Percentiles rank a stretch among this genome's conserved stretches.
Conservation (phyloP, 2,329 filamentous ascomycete species). For the Torrubiella hemipterigena region DNA sequence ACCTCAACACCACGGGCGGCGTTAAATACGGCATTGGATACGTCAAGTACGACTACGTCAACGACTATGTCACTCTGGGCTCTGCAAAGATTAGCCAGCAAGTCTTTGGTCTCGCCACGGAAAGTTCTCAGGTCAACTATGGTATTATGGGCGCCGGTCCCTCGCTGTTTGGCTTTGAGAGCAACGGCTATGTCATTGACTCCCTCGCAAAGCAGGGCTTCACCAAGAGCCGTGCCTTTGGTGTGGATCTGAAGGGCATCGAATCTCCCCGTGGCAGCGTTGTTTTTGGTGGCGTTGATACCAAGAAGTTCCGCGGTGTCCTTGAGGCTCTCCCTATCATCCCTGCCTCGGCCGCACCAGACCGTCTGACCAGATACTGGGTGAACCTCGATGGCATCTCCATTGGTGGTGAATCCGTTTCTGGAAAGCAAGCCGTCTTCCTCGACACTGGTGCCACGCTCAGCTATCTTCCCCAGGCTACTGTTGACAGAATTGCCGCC, state of each 20-base stretch:
- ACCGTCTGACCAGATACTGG: slow-evolving; percentile 40
- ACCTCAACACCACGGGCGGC: slow-evolving; percentile 22
- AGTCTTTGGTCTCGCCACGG: slow-evolving; percentile 55
- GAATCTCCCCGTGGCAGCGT: slow-evolving; percentile 48
- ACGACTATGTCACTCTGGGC: slow-evolving; percentile 31
- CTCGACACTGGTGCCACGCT: slow-evolving; percentile 61
- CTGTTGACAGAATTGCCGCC: slow-evolving; percentile 36
- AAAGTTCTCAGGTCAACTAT: slow-evolving; percentile 32
- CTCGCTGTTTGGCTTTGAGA: slow-evolving; percentile 29
- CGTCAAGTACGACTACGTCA: slow-evolving; percentile 37
- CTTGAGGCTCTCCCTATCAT: slow-evolving; percentile 52
- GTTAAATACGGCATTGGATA: slow-evolving; percentile 39
- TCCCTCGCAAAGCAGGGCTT: slow-evolving; percentile 35
- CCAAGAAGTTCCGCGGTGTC: slow-evolving; percentile 47
- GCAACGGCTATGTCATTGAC: slow-evolving; percentile 41
- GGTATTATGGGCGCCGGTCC: slow-evolving; percentile 69
- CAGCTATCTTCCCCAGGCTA: slow-evolving; percentile 48
- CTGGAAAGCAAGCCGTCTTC: slow-evolving; percentile 28
- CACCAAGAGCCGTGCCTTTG: slow-evolving; percentile 51
- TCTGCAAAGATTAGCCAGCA: slow-evolving; percentile 26
- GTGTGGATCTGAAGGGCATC: slow-evolving; percentile 52
- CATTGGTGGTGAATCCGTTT: slow-evolving; percentile 22
- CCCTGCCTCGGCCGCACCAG: slow-evolving; percentile 40
- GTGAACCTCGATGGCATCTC: slow-evolving; percentile 32
- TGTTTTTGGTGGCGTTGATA: slow-evolving; percentile 57